Base-by-base conservation (phyloP, 23 red algal species). In the Gracilaria domingensis region DNA sequence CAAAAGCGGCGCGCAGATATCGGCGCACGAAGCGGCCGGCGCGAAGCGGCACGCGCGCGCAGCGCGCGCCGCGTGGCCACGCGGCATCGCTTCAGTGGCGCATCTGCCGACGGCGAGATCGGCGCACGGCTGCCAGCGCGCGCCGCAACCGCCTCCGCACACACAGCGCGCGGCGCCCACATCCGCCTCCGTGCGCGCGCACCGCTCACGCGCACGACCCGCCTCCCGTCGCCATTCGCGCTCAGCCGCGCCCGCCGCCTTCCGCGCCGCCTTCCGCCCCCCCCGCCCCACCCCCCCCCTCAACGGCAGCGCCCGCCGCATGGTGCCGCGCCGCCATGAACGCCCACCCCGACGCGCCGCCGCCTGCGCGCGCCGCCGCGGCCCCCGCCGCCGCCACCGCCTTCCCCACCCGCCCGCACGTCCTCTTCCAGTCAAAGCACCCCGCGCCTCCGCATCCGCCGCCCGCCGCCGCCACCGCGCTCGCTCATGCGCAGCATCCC, bases 141-240 rank as follows among this genome's bases (percentile, higher is more conserved):
- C 6, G n/a, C 16, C 16, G 20, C 25, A 71, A 34, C 66, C 66
- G 66, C 66, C 66, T 71, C 66, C 66, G 66, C 66, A 24, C 35
- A 26, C 66, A 45, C 42, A 45, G 66, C 66, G 66, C 35, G 66
- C 66, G 26, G 25, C 16, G 16, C 60, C 3, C 39, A 75, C 69
- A 75, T 75, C 69, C 69, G 69, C 69, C 69, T 75, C 69, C 69
- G 35, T 47, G 25, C 35, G 69, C 69, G 69, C 69, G 69, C 36
- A 32, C 69, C 69, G 39, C 69, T 25, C 36, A 47, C 69, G 45
- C 21, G 6, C 35, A 16, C 33, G 0, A 75, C 69, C 69, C 69
- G 69, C 69, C 69, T 75, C 69, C 69, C 55, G 24, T 44, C 57
- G 33, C 80, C 26, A 24, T 66, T 21, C 83, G 25, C 29, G 30